Base-by-base conservation (phyloP, 495 filamentous ascomycete genomes). In the Penicillium roqueforti region DNA sequence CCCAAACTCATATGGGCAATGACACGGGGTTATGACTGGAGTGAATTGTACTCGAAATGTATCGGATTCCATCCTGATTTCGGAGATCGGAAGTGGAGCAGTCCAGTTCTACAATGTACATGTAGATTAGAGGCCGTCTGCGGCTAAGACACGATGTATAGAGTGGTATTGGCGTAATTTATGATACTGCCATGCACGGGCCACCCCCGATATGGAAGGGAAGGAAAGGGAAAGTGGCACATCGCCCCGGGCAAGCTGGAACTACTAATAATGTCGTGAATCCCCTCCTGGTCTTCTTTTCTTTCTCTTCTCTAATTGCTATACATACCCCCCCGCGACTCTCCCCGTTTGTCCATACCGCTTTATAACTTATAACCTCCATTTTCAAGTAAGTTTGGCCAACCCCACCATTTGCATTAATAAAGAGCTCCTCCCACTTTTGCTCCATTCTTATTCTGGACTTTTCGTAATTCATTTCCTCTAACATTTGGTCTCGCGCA, bases 1-100 rank as follows among this genome's bases (percentile, higher is more conserved):
- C 36, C 55, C 59, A 62, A 61, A 55, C 32, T 32, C 39, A 25
- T 32, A 47, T 45, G 19, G 28, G 26, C 42, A 47, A 52, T 34
- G 16, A 13, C 1, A 40, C 7, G 1, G 7, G 6, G 9, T 29
- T 45, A 29, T 10, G 13, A 14, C 8, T 31, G 23, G 8, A 9
- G n/a, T 42, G 26, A 20, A 42, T 6, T 32, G 19, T n/a, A 47
- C 20, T 23, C 13, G 6, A 28, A 29, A 34, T 31, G 14, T 26
- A 22, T 25, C 10, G n/a, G n/a, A n/a, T n/a, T 25, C 6, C 7
- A 16, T 42, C 2, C n/a, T 36, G 32, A 36, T 36, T 36, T 36
- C 6, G n/a, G n/a, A 16, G n/a, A n/a, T n/a, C 4, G 4, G 1
- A 34, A 4, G 14, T 36, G 32, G 32, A 9, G 16, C 16, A 36